Conservation (phyloP, 495 filamentous ascomycete genomes). For the Lasiosphaeria miniovina region DNA sequence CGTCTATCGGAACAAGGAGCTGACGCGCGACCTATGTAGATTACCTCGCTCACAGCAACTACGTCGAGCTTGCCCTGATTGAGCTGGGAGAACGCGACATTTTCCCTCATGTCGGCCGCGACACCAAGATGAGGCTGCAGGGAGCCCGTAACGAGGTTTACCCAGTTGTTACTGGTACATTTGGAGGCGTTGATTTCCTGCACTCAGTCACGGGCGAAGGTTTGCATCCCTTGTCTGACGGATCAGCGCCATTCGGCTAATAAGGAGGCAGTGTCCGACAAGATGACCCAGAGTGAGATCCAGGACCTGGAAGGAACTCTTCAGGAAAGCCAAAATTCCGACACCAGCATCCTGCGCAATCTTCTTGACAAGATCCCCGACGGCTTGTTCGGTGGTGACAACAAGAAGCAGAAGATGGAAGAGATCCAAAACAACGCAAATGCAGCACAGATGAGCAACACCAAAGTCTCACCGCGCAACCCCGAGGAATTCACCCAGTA, state of each 20-base stretch:
- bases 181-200: conserved; percentile 82
- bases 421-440: conserved; percentile 66
- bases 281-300: conserved; percentile 82
- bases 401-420: conserved; percentile 64
- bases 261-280: conserved; percentile 61
- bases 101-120: conserved; percentile 81
- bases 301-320: conserved; percentile 78
- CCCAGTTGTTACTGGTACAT: conserved; percentile 83
- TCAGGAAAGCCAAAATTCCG: conserved; percentile 49
- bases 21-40: conserved; percentile 40
- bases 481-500: conserved; percentile 73
- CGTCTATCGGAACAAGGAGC: conserved; percentile 12
- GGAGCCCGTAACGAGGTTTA: conserved; percentile 64
- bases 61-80: conserved; percentile 77
- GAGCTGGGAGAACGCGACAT: conserved; percentile 75
- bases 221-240: conserved; percentile 10
- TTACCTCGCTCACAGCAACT: conserved; percentile 89
- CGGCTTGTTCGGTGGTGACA: conserved; percentile 67
- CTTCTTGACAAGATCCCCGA: conserved; percentile 74
- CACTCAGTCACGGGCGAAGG: conserved; percentile 84
- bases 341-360: conserved; percentile 67
- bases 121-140: conserved; percentile 61
- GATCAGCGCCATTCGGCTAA: conserved; percentile 11
- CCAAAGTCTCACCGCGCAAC: conserved; percentile 63
- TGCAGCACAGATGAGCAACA: conserved; percentile 62